These are phyloP conservation scores for Escovopsis weberi DNA, from an alignment of 2,329 filamentous ascomycete species.

Conservation along the genomic window DNA sequence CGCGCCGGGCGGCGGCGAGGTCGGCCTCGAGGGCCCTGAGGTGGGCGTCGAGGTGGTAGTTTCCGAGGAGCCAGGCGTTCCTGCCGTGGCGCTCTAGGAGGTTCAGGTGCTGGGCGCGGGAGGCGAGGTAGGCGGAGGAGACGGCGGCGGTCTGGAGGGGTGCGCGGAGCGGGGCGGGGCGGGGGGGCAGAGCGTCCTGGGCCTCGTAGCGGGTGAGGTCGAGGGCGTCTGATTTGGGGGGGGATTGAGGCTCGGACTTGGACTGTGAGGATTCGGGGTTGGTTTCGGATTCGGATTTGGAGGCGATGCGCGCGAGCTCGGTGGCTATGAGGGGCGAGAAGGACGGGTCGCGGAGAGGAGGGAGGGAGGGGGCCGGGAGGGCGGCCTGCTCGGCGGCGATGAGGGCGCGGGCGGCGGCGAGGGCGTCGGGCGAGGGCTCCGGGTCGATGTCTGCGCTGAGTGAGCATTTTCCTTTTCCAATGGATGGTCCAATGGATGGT, in stretches of 20 bases:
- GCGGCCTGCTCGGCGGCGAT: conserved; percentile 50
- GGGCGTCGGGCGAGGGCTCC: conserved; percentile 47
- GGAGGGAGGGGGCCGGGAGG: conserved; percentile 18
- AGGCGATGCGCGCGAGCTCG: conserved; percentile 54
- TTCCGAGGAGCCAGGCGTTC: conserved; percentile 83
- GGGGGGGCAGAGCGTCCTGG: conserved; percentile 34
- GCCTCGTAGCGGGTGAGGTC: conserved; percentile 76
- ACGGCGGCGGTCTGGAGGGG: conserved; percentile 42
- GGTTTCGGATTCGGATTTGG: conserved; percentile 13
- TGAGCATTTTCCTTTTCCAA: conserved; percentile 9
- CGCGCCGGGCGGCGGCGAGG: conserved; percentile 49
- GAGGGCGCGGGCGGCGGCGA: conserved; percentile 52
- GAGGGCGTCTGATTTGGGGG: conserved; percentile 26
- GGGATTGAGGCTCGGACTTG: too few species aligned
- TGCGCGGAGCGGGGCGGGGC: conserved; percentile 38
- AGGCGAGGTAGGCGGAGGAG: conserved; percentile 34
- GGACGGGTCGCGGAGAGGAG: conserved; percentile 30
- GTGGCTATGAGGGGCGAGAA: conserved; percentile 53
- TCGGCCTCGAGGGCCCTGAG: conserved; percentile 54
- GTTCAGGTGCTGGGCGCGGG: conserved; percentile 42
- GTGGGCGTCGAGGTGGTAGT: conserved; percentile 63
- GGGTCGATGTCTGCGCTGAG: conserved; percentile 60
- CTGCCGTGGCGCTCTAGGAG: conserved; percentile 73
- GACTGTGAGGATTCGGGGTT: too few species aligned
- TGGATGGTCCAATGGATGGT: background rate